phyloP scores from a whole-genome alignment of 2,329 filamentous ascomycete genomes.

The Paraphoma chrysanthemicola region DNA sequence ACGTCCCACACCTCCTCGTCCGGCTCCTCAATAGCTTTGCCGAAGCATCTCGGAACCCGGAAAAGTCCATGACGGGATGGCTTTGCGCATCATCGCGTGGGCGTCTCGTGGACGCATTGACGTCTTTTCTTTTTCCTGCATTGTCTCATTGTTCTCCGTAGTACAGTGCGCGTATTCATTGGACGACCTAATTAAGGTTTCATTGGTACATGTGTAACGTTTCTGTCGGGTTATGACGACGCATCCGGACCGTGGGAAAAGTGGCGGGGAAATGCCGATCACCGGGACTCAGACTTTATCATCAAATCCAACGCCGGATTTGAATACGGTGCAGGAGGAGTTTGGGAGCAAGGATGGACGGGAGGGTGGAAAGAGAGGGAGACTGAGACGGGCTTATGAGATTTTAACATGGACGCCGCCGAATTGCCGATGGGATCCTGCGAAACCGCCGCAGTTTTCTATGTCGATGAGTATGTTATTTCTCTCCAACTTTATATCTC shows the following conservation, averaged over 20 bases:
- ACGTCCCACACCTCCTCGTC: background rate
- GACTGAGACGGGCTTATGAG: constrained; percentile 30
- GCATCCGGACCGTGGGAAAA: background rate
- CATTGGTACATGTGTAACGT: background rate
- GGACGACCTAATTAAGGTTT: background rate
- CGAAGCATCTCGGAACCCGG: background rate
- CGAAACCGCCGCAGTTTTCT: constrained; percentile 72
- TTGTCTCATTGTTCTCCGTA: background rate
- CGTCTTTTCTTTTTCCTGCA: background rate
- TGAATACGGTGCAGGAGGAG: background rate
- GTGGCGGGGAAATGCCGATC: background rate
- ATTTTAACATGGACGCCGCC: constrained; percentile 66
- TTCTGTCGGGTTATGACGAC: background rate
- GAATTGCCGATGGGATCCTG: constrained; percentile 71
- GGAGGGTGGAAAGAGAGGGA: background rate
- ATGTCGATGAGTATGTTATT: constrained; percentile 60
- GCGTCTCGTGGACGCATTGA: background rate
- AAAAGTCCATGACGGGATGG: constrained; percentile 5
- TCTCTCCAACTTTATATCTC: too few relatives aligned
- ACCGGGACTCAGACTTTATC: background rate
- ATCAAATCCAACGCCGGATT: background rate
- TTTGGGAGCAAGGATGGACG: background rate
- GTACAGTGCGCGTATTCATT: too few relatives aligned
- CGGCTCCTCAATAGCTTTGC: background rate
- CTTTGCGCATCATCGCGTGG: background rate